These are phyloP conservation scores for Cicer judaicum DNA, from an alignment of 306 rosid species.

Conservation along the genomic window DNA sequence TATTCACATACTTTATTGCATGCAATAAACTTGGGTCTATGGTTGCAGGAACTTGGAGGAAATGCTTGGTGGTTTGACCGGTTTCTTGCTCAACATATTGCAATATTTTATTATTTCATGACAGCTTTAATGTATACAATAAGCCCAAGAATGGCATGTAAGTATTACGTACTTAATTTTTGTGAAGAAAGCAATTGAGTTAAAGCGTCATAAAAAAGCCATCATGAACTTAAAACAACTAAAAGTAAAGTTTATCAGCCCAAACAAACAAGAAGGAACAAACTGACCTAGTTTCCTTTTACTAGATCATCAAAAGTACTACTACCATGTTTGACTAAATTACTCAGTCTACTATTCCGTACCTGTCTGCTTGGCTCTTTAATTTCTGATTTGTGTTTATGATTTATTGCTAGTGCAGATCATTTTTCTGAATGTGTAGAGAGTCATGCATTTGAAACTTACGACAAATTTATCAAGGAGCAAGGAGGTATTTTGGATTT, in stretches of 20 bases:
- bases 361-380: constrained; percentile 34
- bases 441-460: constrained; percentile 86
- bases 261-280: constrained; percentile 1
- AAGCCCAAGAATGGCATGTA: constrained; percentile 99
- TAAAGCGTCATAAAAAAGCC: background rate
- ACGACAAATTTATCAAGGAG: constrained; percentile 84
- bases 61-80: constrained; percentile 97
- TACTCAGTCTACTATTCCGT: background rate
- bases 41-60: constrained; percentile 95
- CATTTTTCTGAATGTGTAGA: constrained; percentile 97
- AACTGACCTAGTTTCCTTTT: constrained; percentile 10
- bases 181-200: constrained; percentile 5
- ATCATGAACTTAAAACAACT: constrained; percentile 16
- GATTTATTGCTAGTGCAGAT: constrained; percentile 66
- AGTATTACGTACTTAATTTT: constrained; percentile 50
- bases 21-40: constrained; percentile 16
- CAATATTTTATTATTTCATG: constrained; percentile 78
- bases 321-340: constrained; percentile 22
- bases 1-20: constrained; percentile 27
- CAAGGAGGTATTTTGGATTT: constrained; percentile 69
- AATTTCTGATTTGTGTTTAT: constrained; percentile 34
- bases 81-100: constrained; percentile 96
- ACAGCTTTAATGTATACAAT: constrained; percentile 74
- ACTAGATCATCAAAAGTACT: constrained; percentile 26
- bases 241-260: constrained; percentile 23